Conservation (phyloP, 202 grass and related monocot genomes). For the Setaria italica region DNA sequence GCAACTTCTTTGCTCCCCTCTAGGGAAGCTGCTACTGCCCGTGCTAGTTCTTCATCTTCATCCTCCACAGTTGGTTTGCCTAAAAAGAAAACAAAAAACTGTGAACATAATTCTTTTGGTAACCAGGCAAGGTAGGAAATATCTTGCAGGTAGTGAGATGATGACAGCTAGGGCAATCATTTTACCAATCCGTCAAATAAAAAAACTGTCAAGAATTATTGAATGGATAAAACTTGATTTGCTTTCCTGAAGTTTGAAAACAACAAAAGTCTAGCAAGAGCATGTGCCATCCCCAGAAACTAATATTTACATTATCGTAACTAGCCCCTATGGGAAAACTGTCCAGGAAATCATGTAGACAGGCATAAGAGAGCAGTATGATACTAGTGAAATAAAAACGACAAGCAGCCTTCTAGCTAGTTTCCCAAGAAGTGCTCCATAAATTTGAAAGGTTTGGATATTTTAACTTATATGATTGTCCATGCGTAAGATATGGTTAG, state of each 20-base stretch:
- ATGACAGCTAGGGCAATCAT: neutral
- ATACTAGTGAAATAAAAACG: neutral
- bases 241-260: neutral
- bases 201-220: neutral
- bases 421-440: too few relatives aligned
- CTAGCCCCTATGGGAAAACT: neutral
- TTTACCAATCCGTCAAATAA: neutral
- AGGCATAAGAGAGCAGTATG: neutral
- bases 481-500: neutral
- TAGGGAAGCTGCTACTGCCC: conserved; percentile 67
- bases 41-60: conserved; percentile 73
- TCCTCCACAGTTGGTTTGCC: conserved; percentile 57
- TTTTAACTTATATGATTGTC: neutral
- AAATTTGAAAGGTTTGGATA: too few relatives aligned
- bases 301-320: neutral
- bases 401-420: too few relatives aligned
- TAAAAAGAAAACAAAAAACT: conserved; percentile 37
- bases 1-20: conserved; percentile 53
- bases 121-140: neutral
- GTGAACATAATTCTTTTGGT: neutral
- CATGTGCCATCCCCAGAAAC: neutral
- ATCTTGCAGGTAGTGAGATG: neutral
- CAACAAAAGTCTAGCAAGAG: neutral
- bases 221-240: neutral
- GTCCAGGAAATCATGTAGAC: neutral